phyloP scores from a whole-genome alignment of 768 basidiomycete species.

The Auricularia cornea region DNA sequence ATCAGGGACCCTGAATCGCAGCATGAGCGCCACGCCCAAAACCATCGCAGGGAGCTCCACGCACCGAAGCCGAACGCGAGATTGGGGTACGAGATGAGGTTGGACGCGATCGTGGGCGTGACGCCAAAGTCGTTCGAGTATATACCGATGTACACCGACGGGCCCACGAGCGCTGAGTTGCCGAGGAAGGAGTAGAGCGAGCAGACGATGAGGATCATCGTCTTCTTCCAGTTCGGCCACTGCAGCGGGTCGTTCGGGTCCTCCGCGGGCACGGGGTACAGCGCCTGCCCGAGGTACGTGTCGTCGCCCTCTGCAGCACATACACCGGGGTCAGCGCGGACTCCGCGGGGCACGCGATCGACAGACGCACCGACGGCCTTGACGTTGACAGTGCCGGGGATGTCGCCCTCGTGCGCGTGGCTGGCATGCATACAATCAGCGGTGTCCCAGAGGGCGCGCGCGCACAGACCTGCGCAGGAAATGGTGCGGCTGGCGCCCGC shows the following conservation, averaged over 20 bases:
- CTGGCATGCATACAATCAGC: background rate
- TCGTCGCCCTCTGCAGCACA: slow-evolving; percentile 4
- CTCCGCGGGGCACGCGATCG: background rate
- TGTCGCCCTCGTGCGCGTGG: slow-evolving; percentile 7
- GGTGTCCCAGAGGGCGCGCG: background rate
- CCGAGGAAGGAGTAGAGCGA: slow-evolving; percentile 4
- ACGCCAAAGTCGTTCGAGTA: slow-evolving; percentile 2
- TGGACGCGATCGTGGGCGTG: background rate
- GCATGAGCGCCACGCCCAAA: no score
- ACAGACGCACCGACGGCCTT: background rate
- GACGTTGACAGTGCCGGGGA: slow-evolving; percentile 7
- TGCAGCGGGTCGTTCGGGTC: slow-evolving; percentile 8
- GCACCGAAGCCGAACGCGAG: slow-evolving; percentile 1
- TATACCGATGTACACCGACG: slow-evolving; percentile 5
- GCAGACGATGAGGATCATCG: slow-evolving; percentile 6
- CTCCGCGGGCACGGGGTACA: slow-evolving; percentile 6
- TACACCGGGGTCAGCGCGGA: background rate
- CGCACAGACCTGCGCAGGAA: background rate
- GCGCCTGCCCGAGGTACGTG: slow-evolving; percentile 3
- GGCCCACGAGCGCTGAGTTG: slow-evolving; percentile 1
- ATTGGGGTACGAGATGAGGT: slow-evolving; percentile 4
- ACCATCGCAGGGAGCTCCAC: background rate
- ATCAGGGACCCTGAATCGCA: background rate
- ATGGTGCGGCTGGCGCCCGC: background rate
- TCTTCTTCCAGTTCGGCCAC: slow-evolving; percentile 6